Percentiles rank a stretch among this genome's conserved stretches.
These are phyloP conservation scores for Clavispora santaluciae DNA, from an alignment of 805 yeast genomes.

Conservation along the genomic window DNA sequence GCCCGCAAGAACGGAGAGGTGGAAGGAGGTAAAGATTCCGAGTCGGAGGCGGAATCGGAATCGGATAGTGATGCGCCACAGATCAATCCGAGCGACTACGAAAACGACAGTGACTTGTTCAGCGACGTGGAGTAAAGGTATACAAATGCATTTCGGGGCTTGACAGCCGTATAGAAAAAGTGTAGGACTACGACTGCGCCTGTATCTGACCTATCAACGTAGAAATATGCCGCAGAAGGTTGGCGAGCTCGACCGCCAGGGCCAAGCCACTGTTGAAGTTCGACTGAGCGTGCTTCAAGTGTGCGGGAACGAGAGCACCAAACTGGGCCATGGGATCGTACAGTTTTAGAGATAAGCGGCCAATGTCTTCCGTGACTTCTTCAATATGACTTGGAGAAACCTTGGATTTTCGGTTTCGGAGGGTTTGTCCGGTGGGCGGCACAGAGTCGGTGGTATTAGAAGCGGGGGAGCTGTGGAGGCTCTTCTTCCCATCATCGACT, in stretches of 20 bases:
- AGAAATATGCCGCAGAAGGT: conserved; percentile 18
- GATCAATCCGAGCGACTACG: conserved; percentile 43
- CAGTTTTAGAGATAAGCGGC: not conserved
- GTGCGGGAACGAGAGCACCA: conserved; percentile 44
- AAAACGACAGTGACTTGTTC: conserved; percentile 46
- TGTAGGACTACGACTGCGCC: not conserved
- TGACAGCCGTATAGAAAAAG: not conserved
- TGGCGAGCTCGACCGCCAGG: conserved; percentile 18
- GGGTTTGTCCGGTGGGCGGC: not conserved
- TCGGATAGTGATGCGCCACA: conserved; percentile 28
- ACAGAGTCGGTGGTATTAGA: not conserved
- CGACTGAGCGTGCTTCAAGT: conserved; percentile 34
- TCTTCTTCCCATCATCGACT: not conserved
- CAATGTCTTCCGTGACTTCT: not conserved
- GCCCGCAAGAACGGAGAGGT: conserved; percentile 41
- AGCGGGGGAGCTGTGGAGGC: too few species aligned
- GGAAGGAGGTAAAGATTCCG: conserved; percentile 18
- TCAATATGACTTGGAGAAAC: not conserved
- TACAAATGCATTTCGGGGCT: conserved; percentile 1
- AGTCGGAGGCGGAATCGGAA: conserved; percentile 14
- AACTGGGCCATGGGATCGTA: conserved; percentile 36
- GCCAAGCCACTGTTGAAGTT: conserved; percentile 31
- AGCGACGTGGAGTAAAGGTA: conserved; percentile 25
- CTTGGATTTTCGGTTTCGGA: conserved; percentile 1
- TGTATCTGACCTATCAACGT: not conserved